Evolutionary conservation across 768 basidiomycete species (phyloP), one percentile per base, ranked within the genome.

Genomic region (Cytidiella melzeri): DNA sequence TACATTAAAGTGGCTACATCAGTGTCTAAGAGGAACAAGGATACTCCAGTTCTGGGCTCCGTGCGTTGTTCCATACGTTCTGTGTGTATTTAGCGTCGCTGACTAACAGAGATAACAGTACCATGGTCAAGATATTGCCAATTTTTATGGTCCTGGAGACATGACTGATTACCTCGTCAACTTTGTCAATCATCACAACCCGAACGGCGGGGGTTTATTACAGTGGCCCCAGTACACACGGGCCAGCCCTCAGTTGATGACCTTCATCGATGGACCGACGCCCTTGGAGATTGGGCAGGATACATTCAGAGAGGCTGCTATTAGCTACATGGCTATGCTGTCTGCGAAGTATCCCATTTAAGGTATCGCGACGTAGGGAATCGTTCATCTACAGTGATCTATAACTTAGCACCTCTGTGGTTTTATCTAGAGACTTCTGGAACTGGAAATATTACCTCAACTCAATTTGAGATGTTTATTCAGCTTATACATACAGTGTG

Each of bases 101-200:
- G 6, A 25, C 36, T 37, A 2, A 18, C 43, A 28, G n/a, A 13
- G 13, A 18, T 15, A 25, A n/a, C 24, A 77, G 74, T 61, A 63
- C 21, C 79, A 80, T 48, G 56, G 48, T 11, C 64, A 70, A 0
- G 75, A 80, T 52, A 11, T 77, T 6, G 45, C 66, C 11, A 67
- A 72, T 24, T 56, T 73, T 15, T 79, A 71, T 46, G 64, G 62
- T 1, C 67, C 62, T 3, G 66, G 66, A n/a, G 73, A 76, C 48
- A 60, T 78, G 56, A 59, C 71, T 4, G 72, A 77, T 56, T 71
- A 73, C 54, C 64, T 78, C n/a, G 67, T 77, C 44, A 67, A 70
- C 39, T 77, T 76, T 49, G 69, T 63, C 10, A 60, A 54, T 39
- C 67, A 57, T 6, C 69, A 73, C 40, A 56, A 79, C 57, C 77